Conservation (phyloP, 768 basidiomycete genomes). For the Obba rivulosa region DNA sequence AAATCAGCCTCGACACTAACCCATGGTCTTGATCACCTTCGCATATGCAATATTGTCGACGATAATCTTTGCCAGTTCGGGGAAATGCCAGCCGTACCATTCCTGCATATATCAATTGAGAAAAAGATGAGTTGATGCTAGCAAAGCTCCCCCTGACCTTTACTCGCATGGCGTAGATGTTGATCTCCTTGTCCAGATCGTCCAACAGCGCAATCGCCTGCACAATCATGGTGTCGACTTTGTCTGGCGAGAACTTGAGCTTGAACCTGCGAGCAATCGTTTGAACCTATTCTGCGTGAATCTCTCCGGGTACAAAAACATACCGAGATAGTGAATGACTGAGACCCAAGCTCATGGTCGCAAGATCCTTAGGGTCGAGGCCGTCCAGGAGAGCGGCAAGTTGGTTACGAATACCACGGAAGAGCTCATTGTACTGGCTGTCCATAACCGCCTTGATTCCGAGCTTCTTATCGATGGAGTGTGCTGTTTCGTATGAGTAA, state of each 20-base stretch:
- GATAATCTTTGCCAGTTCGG: conserved; percentile 98
- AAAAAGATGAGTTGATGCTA: not conserved
- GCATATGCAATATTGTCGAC: conserved; percentile 97
- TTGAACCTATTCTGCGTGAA: not conserved
- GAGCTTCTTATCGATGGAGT: conserved; percentile 89
- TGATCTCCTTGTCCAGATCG: conserved; percentile 99
- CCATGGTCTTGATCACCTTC: conserved; percentile 89
- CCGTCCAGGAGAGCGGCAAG: conserved; percentile 84
- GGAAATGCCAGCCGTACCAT: conserved; percentile 99
- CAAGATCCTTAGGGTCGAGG: conserved; percentile 87
- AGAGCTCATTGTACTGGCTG: conserved; percentile 68
- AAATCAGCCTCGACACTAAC: conserved; percentile 34
- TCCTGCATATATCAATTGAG: conserved; percentile 51
- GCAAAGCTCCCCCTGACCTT: conserved; percentile 55
- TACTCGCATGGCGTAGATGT: conserved; percentile 98
- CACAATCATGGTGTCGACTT: conserved; percentile 99
- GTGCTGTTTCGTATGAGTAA: conserved; percentile 40
- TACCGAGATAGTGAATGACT: conserved; percentile 95
- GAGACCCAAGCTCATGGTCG: conserved; percentile 96
- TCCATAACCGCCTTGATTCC: conserved; percentile 78
- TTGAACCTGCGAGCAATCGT: conserved; percentile 66
- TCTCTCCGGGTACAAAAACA: conserved; percentile 15
- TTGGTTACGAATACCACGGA: conserved; percentile 93
- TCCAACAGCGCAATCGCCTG: conserved; percentile 98
- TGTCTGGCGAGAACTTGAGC: conserved; percentile 99